phyloP scores from a whole-genome alignment of 495 filamentous ascomycete genomes.

The Hyaloscypha bicolor region DNA sequence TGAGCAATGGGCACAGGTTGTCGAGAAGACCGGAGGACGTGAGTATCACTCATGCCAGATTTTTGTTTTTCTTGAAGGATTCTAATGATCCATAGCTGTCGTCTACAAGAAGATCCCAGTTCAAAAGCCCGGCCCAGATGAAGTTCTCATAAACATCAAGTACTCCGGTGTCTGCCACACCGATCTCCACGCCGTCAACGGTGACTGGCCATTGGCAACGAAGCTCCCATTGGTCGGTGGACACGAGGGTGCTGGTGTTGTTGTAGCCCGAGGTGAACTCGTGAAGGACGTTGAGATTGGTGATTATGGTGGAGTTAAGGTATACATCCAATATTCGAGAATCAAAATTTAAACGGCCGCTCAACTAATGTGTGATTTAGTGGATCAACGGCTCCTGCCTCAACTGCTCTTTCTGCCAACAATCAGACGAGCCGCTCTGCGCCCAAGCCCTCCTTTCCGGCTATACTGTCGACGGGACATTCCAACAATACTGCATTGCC shows the following conservation, averaged over 20 bases:
- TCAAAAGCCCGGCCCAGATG: constrained; percentile 75
- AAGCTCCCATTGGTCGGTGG: constrained; percentile 89
- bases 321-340: constrained; percentile 3
- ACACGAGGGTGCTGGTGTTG: constrained; percentile 89
- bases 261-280: constrained; percentile 76
- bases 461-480: constrained; percentile 89
- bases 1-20: constrained; percentile 85
- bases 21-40: constrained; percentile 75
- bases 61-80: constrained; percentile 21
- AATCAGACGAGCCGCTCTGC: constrained; percentile 74
- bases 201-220: constrained; percentile 80
- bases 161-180: constrained; percentile 96
- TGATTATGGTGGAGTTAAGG: constrained; percentile 80
- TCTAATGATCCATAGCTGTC: constrained; percentile 45
- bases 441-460: constrained; percentile 71
- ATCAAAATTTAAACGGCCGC: not conserved
- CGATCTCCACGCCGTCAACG: constrained; percentile 71
- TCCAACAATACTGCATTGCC: constrained; percentile 89
- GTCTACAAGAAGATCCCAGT: constrained; percentile 85
- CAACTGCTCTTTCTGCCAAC: constrained; percentile 77
- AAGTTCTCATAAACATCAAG: constrained; percentile 89
- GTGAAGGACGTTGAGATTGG: constrained; percentile 76
- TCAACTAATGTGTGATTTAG: constrained; percentile 23
- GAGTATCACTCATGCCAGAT: constrained; percentile 30
- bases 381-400: constrained; percentile 89